Percentiles rank a stretch among this genome's conserved stretches.
Evolutionary conservation across 1,284 basidiomycete species (phyloP).

Genomic region (Microbotryum violaceum): DNA sequence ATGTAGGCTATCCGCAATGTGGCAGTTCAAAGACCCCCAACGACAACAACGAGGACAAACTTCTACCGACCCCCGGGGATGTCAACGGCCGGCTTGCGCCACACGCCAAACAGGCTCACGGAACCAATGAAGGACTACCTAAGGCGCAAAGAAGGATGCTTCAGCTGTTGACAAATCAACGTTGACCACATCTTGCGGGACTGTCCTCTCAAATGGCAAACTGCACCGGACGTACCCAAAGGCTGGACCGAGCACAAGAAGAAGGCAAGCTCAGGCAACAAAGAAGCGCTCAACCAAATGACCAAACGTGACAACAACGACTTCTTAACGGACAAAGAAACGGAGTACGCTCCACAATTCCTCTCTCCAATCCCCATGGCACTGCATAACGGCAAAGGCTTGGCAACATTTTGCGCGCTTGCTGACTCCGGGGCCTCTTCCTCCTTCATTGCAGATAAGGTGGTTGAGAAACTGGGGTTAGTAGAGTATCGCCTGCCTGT

Average conservation of each 20-base stretch:
- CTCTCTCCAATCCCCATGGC: not conserved
- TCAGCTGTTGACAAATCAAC: not conserved
- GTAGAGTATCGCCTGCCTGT: not conserved
- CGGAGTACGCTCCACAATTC: not conserved
- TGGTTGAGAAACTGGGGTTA: slow-evolving; percentile 3
- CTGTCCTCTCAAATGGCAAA: not conserved
- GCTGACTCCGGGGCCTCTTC: slow-evolving; percentile 10
- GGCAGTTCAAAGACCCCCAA: no score
- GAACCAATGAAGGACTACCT: no score
- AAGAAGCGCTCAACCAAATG: not conserved
- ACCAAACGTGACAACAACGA: not conserved
- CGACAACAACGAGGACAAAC: not conserved
- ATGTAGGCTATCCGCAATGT: not conserved
- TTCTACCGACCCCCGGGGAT: not conserved
- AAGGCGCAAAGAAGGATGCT: not conserved
- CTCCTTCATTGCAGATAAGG: slow-evolving; percentile 5
- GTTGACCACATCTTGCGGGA: not conserved
- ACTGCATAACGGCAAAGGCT: slow-evolving; percentile 2
- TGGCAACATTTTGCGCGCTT: not conserved
- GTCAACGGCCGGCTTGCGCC: no score
- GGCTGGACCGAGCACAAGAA: not conserved
- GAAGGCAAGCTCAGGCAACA: not conserved
- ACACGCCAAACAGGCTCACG: no score
- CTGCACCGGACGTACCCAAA: not conserved
- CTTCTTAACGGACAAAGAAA: not conserved